phyloP scores from a whole-genome alignment of 2,329 filamentous ascomycete species.

The Fusarium setosum region DNA sequence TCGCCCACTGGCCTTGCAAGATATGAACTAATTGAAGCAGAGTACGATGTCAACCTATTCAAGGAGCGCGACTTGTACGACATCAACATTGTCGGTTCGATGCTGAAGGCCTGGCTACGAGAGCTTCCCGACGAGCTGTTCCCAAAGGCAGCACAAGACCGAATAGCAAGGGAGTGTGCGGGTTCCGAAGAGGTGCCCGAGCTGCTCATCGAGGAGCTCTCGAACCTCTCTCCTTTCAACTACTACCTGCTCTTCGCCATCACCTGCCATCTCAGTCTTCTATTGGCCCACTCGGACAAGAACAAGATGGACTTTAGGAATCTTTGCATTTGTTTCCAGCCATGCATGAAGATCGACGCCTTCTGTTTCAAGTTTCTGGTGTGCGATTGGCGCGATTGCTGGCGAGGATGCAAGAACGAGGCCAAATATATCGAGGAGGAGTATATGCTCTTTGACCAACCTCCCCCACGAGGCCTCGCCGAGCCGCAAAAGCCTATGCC shows the following conservation, averaged over 20 bases:
- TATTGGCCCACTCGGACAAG: constrained; percentile 91
- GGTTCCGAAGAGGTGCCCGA: constrained; percentile 85
- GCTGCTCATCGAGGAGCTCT: constrained; percentile 89
- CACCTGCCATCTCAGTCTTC: constrained; percentile 91
- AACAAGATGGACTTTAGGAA: constrained; percentile 99
- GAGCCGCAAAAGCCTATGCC: constrained; percentile 47
- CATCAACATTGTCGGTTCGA: constrained; percentile 94
- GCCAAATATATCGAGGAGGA: constrained; percentile 80
- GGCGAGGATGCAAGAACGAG: constrained; percentile 95
- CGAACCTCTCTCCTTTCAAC: constrained; percentile 94
- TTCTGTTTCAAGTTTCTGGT: constrained; percentile 97
- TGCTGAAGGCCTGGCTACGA: constrained; percentile 96
- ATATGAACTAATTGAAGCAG: constrained; percentile 53
- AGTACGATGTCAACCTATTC: constrained; percentile 90
- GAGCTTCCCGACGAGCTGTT: constrained; percentile 96
- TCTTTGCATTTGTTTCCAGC: constrained; percentile 95
- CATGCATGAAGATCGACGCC: constrained; percentile 94
- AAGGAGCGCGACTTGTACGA: constrained; percentile 90
- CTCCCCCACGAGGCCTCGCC: constrained; percentile 62
- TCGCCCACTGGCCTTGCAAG: background rate
- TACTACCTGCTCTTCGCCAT: constrained; percentile 98
- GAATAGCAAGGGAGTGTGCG: constrained; percentile 82
- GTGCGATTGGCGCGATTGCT: constrained; percentile 95
- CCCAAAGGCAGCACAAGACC: constrained; percentile 84
- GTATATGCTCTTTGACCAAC: constrained; percentile 69